Evolutionary conservation across 1,284 basidiomycete genomes (phyloP), one percentile per base, ranked within the genome.

Genomic region (Waitea zeae): DNA sequence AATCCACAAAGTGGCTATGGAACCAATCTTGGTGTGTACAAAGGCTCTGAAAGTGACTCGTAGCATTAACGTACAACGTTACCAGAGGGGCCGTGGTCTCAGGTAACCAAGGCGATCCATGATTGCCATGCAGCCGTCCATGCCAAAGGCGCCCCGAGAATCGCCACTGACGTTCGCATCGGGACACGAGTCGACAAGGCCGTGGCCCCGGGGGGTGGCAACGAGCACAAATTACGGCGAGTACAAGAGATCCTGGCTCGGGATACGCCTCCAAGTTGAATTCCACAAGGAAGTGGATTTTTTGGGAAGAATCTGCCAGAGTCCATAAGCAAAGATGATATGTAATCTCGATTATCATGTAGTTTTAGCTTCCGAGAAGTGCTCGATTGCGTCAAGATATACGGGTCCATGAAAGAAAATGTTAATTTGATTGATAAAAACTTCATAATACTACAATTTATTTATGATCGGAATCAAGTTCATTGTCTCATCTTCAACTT

Each of bases 101-200:
- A 72, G 38, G 89, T 95, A 36, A 68, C 63, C 36, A 60, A 79
- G 44, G 79, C 77, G 1, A 87, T 88, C 38, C 78, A 87, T 40
- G 82, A 81, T 39, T 92, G 88, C 48, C 89, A 95, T 49, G 67
- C 67, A 14, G 89, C 88, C 0, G 81, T 93, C 0, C 89, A 93
- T 47, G 71, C 68, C 1, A 65, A 67, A 48, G 82, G 81, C 20
- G 70, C 70, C 1, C 70, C 70, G 14, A 70, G 82, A 31, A 62
- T 82, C 28, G 76, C 83, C 17, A 89, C 88, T 5, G 89, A 95
- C 53, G 82, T 95, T 39, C 78, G 89, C 19, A 90, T 95, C 38
- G 89, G 89, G 30, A 95, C 89, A 0, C 70, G 89, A 30, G 66
- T 67, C 13, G 88, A 92, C 54, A 67, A 73, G 36, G 57, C 67